Evolutionary conservation across 2,329 filamentous ascomycete genomes (phyloP).

Genomic region (Onygena corvina): DNA sequence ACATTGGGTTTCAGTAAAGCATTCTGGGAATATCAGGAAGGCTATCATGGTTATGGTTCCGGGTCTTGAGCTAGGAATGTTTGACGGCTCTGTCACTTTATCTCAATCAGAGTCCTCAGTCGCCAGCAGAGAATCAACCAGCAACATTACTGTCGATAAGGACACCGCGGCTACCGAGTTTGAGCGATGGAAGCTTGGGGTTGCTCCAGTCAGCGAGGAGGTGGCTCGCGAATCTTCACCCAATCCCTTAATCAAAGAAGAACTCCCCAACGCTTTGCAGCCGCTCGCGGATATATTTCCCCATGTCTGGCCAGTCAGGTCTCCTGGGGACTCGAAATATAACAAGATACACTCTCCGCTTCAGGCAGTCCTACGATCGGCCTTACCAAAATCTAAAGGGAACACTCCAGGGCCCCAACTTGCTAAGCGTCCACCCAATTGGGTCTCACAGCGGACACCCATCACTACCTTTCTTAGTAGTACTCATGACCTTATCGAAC

Average conservation of each 20-base stretch:
- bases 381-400: conserved; percentile 56
- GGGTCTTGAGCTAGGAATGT: conserved; percentile 82
- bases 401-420: conserved; percentile 46
- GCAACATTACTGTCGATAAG: background rate
- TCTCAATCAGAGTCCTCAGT: background rate
- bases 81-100: conserved; percentile 45
- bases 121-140: background rate
- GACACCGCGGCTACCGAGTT: conserved; percentile 20
- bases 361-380: conserved; percentile 66
- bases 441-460: conserved; percentile 64
- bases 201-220: conserved; percentile 22
- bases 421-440: conserved; percentile 51
- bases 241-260: conserved; percentile 21
- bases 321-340: conserved; percentile 72
- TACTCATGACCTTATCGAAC: conserved; percentile 62
- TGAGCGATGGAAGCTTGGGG: conserved; percentile 30
- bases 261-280: conserved; percentile 42
- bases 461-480: conserved; percentile 68
- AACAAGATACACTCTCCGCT: conserved; percentile 77
- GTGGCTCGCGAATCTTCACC: conserved; percentile 26
- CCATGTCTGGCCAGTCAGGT: conserved; percentile 78
- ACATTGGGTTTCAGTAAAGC: conserved; percentile 51
- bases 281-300: conserved; percentile 72
- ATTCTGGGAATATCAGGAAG: conserved; percentile 50
- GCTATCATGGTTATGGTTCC: conserved; percentile 87